Conservation (phyloP, 2,329 filamentous ascomycete species). For the Cercospora zeae-maydis region DNA sequence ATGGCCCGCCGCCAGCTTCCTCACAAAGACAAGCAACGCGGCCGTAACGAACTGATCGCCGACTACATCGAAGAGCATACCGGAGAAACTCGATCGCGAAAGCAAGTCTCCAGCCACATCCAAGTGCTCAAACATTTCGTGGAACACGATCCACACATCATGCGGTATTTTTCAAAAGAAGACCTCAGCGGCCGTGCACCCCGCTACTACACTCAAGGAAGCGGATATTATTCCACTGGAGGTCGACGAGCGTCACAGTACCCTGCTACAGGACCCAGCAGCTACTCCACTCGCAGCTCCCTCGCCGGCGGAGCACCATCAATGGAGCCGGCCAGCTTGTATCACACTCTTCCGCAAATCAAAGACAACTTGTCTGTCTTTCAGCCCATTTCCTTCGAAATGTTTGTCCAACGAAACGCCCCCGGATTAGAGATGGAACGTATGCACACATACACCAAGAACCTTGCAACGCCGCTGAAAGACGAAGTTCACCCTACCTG, state of each 20-base stretch:
- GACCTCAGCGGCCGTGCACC: slow-evolving; percentile 28
- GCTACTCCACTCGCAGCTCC: neutral
- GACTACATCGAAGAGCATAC: slow-evolving; percentile 56
- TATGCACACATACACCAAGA: slow-evolving; percentile 41
- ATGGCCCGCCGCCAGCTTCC: slow-evolving; percentile 54
- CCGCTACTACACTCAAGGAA: slow-evolving; percentile 13
- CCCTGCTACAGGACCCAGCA: slow-evolving; percentile 17
- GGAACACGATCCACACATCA: slow-evolving; percentile 49
- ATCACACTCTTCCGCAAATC: slow-evolving; percentile 17
- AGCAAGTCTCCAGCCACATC: slow-evolving; percentile 63
- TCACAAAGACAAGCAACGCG: slow-evolving; percentile 51
- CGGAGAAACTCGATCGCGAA: slow-evolving; percentile 51
- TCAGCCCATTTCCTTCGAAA: slow-evolving; percentile 38
- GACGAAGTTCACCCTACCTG: slow-evolving; percentile 33
- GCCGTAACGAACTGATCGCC: slow-evolving; percentile 60
- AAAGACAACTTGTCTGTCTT: slow-evolving; percentile 29
- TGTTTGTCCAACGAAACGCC: slow-evolving; percentile 40
- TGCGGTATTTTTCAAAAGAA: slow-evolving; percentile 42
- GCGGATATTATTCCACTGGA: neutral
- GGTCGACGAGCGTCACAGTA: slow-evolving; percentile 26
- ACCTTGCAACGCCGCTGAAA: slow-evolving; percentile 32
- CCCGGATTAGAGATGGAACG: slow-evolving; percentile 8
- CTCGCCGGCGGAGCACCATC: neutral
- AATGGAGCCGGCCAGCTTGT: neutral
- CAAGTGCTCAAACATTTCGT: slow-evolving; percentile 59